These are phyloP conservation scores for Phytopythium montanum DNA, from an alignment of 352 stramenopile genomes.

Conservation along the genomic window DNA sequence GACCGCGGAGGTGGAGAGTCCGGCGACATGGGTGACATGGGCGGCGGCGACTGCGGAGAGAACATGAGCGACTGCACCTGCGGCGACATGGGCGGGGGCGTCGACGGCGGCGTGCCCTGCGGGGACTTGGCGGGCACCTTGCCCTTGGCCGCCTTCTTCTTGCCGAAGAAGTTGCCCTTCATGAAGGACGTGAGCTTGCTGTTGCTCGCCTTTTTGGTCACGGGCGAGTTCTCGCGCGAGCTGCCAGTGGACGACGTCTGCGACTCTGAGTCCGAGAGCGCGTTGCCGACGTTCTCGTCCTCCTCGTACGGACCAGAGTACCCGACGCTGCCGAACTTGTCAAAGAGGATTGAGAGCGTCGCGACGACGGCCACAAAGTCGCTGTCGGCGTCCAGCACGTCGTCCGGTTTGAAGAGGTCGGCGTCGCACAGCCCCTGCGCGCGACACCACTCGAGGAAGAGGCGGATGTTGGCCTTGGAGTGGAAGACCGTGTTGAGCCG, in stretches of 20 bases:
- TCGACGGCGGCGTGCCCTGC: conserved; percentile 16
- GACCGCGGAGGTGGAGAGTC: neutral
- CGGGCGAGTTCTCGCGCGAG: conserved; percentile 48
- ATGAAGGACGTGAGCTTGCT: conserved; percentile 80
- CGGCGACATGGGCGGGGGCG: neutral
- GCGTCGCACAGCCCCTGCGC: conserved; percentile 59
- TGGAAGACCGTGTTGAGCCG: conserved; percentile 89
- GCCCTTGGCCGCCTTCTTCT: conserved; percentile 48
- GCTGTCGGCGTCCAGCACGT: conserved; percentile 63
- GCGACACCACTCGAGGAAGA: conserved; percentile 82
- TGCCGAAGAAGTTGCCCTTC: conserved; percentile 69
- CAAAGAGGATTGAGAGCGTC: conserved; percentile 84
- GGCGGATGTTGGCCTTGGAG: conserved; percentile 78
- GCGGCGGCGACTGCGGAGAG: conserved; percentile 16
- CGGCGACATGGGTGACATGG: neutral
- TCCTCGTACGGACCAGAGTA: conserved; percentile 54
- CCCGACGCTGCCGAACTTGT: conserved; percentile 67
- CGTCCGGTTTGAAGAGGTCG: conserved; percentile 78
- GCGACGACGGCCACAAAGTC: conserved; percentile 57
- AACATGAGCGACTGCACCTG: conserved; percentile 14
- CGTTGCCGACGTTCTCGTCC: conserved; percentile 36
- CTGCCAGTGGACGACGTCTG: conserved; percentile 58
- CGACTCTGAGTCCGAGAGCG: conserved; percentile 69
- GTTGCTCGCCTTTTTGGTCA: conserved; percentile 57
- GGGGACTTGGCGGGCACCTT: conserved; percentile 43